A percentile compares a stretch with the other conserved stretches of the same genome.
phyloP scores from a whole-genome alignment of 108 stramenopile species.

The Cyclotella kingstonii region DNA sequence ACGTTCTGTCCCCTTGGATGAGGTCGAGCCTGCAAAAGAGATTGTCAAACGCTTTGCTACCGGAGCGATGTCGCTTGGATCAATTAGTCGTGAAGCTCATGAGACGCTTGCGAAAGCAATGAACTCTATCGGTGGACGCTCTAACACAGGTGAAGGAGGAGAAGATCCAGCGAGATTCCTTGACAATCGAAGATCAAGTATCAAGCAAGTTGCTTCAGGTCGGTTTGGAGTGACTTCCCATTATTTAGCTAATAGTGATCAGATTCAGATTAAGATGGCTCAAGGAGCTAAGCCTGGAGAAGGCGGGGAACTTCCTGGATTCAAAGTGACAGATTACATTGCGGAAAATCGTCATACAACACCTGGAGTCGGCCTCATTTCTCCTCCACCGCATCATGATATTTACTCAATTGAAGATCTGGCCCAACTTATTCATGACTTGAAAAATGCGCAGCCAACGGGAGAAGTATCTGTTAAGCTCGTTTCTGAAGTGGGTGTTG shows the following conservation, averaged over 20 bases:
- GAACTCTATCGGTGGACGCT: conserved; percentile 88
- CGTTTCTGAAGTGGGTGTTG: conserved; percentile 98
- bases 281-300: conserved; percentile 98
- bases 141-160: conserved; percentile 95
- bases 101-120: conserved; percentile 93
- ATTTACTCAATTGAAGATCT: conserved; percentile 98
- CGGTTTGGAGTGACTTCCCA: conserved; percentile 95
- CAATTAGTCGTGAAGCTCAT: conserved; percentile 92
- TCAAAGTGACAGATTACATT: conserved; percentile 94
- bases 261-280: conserved; percentile 98
- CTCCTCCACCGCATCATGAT: conserved; percentile 96
- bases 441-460: conserved; percentile 92
- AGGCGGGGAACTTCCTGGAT: conserved; percentile 95
- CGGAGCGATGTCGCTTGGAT: conserved; percentile 94
- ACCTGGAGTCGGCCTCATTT: conserved; percentile 93
- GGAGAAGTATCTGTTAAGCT: conserved; percentile 98
- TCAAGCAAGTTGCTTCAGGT: conserved; percentile 95
- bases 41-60: conserved; percentile 96
- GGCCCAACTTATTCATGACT: conserved; percentile 95
- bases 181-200: conserved; percentile 88
- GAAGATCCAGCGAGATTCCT: conserved; percentile 89
- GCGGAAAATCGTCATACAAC: conserved; percentile 90
- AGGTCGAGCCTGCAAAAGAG: conserved; percentile 87
- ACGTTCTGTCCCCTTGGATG: conserved; percentile 79
- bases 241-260: conserved; percentile 94